A percentile compares a stretch with the other conserved stretches of the same genome.
phyloP scores from a whole-genome alignment of 2,329 filamentous ascomycete genomes.

The Aspergillus viridinutans region DNA sequence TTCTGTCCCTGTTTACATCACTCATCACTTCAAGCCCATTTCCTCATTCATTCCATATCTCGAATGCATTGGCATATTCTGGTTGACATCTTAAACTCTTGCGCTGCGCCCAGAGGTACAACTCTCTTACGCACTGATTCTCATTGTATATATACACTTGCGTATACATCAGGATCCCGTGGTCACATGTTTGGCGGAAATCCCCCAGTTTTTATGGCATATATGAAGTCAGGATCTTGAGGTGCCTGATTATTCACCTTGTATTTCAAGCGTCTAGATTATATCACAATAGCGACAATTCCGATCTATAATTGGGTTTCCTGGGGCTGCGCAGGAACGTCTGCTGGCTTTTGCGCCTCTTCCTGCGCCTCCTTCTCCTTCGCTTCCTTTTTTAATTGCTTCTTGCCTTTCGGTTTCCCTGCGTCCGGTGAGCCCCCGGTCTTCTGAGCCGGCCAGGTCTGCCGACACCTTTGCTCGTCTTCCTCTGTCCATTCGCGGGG shows the following conservation, averaged over 20 bases:
- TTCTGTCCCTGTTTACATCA: neutral
- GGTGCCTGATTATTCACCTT: neutral
- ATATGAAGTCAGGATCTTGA: neutral
- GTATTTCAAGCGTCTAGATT: neutral
- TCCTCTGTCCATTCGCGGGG: slow-evolving; percentile 81
- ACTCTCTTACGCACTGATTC: neutral
- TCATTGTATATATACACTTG: slow-evolving; percentile 8
- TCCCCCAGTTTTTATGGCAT: slow-evolving; percentile 1
- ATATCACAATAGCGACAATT: neutral
- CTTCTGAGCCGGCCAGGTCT: slow-evolving; percentile 61
- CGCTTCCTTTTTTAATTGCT: slow-evolving; percentile 35
- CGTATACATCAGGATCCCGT: slow-evolving; percentile 2
- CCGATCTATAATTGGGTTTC: neutral
- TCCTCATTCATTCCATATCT: neutral
- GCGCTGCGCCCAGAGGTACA: neutral
- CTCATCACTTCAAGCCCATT: neutral
- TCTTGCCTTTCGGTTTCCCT: slow-evolving; percentile 32
- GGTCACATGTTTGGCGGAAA: neutral
- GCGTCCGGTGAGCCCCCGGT: slow-evolving; percentile 31
- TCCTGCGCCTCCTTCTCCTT: slow-evolving; percentile 44
- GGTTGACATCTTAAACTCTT: neutral
- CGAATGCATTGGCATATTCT: neutral
- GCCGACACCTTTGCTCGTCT: slow-evolving; percentile 67
- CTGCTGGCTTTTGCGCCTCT: slow-evolving; percentile 5
- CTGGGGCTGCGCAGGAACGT: slow-evolving; percentile 2